A percentile compares a stretch with the other conserved stretches of the same genome.
These are phyloP conservation scores for Calonectria pseudoturangicola DNA, from an alignment of 2,329 filamentous ascomycete species.

Conservation along the genomic window DNA sequence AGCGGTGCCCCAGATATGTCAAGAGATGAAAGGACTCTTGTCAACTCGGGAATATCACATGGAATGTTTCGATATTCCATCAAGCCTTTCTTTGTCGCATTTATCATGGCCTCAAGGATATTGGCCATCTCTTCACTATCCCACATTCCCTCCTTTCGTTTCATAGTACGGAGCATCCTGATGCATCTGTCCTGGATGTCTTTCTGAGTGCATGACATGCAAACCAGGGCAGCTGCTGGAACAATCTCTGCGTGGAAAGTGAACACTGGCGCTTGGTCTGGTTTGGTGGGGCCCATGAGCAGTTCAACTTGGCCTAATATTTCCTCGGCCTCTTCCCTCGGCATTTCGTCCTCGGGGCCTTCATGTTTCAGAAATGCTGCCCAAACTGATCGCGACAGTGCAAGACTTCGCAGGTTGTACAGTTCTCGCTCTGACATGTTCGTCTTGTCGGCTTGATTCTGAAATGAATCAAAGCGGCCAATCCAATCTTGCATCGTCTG, in stretches of 20 bases:
- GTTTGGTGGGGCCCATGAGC: not conserved
- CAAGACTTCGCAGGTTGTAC: not conserved
- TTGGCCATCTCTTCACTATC: constrained; percentile 19
- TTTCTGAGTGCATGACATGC: not conserved
- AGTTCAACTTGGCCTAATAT: not conserved
- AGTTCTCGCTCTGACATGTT: not conserved
- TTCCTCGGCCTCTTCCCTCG: not conserved
- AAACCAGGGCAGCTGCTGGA: not conserved
- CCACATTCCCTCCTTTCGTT: constrained; percentile 14
- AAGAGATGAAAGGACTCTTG: not conserved
- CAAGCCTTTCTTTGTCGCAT: not conserved
- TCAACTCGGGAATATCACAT: constrained; percentile 7
- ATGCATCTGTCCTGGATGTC: constrained; percentile 2
- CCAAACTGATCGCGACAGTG: constrained; percentile 2
- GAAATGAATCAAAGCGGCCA: not conserved
- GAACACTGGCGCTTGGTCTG: not conserved
- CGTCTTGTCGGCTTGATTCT: not conserved
- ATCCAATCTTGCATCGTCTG: constrained; percentile 16
- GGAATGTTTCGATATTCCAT: not conserved
- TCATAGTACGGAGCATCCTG: constrained; percentile 1
- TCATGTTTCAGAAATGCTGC: constrained; percentile 6
- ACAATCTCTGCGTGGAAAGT: not conserved
- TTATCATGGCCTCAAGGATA: not conserved
- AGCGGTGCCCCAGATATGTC: not conserved
- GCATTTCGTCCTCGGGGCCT: constrained; percentile 2